Conservation (phyloP, 192 early-diverging fungal species). For the Backusella mclennaniae region DNA sequence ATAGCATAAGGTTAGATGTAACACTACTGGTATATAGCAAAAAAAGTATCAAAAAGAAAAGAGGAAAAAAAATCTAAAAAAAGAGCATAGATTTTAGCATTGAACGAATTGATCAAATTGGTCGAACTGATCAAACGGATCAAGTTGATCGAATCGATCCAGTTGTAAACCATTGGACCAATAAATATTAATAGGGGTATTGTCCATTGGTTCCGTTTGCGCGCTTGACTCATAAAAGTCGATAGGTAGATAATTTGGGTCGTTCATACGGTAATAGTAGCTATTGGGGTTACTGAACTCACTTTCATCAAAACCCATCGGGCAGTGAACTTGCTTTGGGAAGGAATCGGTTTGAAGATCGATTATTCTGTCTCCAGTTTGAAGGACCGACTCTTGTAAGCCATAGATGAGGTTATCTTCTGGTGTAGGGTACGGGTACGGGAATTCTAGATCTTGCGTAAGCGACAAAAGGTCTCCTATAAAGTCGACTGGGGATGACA, state of each 20-base stretch:
- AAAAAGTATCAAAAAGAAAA: background rate
- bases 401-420: background rate
- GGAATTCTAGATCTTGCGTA: background rate
- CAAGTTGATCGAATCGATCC: no score
- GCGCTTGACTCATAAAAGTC: background rate
- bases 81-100: background rate
- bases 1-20: slow-evolving; percentile 1
- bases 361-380: background rate
- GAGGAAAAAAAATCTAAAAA: background rate
- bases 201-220: background rate
- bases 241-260: background rate
- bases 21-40: background rate
- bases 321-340: background rate
- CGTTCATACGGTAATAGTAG: background rate
- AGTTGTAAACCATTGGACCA: background rate
- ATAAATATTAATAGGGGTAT: background rate
- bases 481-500: background rate
- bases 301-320: background rate
- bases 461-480: background rate
- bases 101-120: background rate
- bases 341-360: background rate
- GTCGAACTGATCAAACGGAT: no score
- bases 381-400: background rate
- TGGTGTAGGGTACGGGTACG: background rate
- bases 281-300: background rate